Base-by-base conservation (phyloP, 306 rosid species). In the Dalbergia oliveri region DNA sequence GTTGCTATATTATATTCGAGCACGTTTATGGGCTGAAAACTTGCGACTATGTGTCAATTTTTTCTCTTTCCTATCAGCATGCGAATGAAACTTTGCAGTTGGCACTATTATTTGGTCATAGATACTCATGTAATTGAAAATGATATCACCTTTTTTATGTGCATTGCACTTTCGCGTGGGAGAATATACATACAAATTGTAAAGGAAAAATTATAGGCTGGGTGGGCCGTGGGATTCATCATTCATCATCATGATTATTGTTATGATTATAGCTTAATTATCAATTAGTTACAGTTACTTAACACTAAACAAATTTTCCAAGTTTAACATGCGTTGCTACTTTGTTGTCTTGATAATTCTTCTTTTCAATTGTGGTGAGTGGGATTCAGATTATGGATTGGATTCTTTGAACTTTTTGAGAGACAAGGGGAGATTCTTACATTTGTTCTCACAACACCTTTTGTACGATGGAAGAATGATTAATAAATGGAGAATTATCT, bases 91-190 rank as follows among this genome's bases (percentile, higher is more conserved):
- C 11, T 35, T 37, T 34, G 15, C 5, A 4, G 3, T 73, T 44
- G 39, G 47, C n/a, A 68, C 54, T 65, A 59, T 63, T n/a, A 77
- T 77, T 62, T 70, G 69, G 79, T 82, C 53, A 75, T 57, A 72
- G 56, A 43, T 59, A 47, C 51, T 56, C 51, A 9, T 45, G 75
- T 69, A 41, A 77, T 43, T 77, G 8, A 77, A 70, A 77, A 69
- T 76, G 78, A 49, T 43, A 39, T 68, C 53, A 37, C 81, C 66
- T 77, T 37, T 77, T 37, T 62, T 5, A 9, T 35, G 67, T 39
- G 41, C 23, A 39, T 65, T 57, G 51, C 76, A 67, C 8, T 12
- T 47, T 65, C 43, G 61, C 61, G 69, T 75, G 60, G 26, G 33
- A 26, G 44, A 21, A 43, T 43, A 21, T 44, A 16, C 43, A 21